A percentile compares a stretch with the other conserved stretches of the same genome.
phyloP scores from a whole-genome alignment of 768 basidiomycete genomes.

The Panaeolus cyanescens region DNA sequence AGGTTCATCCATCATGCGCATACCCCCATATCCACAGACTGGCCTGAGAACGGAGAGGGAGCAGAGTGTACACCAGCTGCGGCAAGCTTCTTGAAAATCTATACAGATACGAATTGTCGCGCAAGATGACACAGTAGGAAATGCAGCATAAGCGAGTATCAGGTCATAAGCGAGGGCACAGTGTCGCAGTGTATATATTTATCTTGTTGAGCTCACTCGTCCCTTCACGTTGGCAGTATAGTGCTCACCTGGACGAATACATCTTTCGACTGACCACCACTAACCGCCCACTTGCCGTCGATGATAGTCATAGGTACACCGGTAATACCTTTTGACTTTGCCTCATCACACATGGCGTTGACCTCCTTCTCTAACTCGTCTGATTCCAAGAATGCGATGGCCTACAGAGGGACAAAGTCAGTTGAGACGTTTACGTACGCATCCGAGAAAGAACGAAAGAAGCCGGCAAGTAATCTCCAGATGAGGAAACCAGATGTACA shows the following conservation, averaged over 20 bases:
- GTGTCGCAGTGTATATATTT: background rate
- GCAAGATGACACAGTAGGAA: background rate
- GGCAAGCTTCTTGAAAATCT: conserved; percentile 57
- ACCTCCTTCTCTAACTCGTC: conserved; percentile 70
- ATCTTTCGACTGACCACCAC: conserved; percentile 72
- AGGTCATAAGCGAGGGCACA: conserved; percentile 1
- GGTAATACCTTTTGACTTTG: conserved; percentile 66
- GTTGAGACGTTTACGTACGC: background rate
- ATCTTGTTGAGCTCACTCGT: too few relatives aligned
- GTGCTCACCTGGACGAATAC: conserved; percentile 62
- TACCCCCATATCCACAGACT: conserved; percentile 26
- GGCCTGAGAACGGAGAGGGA: conserved; percentile 33
- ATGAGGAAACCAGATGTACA: background rate
- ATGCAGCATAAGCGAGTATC: background rate
- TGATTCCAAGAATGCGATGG: conserved; percentile 62
- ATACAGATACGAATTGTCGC: background rate
- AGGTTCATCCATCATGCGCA: conserved; percentile 17
- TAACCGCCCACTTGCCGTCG: conserved; percentile 76
- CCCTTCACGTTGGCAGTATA: background rate
- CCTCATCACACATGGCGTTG: conserved; percentile 58
- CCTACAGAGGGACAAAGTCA: conserved; percentile 36
- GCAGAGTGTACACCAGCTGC: conserved; percentile 32
- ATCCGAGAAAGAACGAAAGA: background rate
- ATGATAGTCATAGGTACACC: conserved; percentile 84
- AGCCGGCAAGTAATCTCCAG: background rate